These are phyloP conservation scores for Juglanconis juglandina DNA, from an alignment of 2,329 filamentous ascomycete genomes.

Conservation along the genomic window DNA sequence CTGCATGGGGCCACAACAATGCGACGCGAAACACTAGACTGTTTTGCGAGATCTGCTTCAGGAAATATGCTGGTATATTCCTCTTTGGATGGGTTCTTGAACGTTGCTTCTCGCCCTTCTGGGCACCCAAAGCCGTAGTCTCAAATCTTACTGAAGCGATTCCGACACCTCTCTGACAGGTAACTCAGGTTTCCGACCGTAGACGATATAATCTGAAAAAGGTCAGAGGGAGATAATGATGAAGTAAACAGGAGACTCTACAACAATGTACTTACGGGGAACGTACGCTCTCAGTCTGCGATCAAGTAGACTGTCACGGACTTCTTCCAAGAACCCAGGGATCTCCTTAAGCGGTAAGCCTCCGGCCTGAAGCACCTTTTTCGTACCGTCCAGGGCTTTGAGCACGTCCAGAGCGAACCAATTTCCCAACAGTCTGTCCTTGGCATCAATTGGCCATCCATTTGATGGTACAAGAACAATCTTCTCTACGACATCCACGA, in stretches of 20 bases:
- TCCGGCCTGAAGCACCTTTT: slow-evolving; percentile 1
- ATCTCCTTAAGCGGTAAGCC: not conserved
- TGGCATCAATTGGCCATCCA: not conserved
- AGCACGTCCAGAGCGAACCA: not conserved
- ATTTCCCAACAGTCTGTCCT: not conserved
- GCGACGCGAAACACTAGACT: too few species aligned
- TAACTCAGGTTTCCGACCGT: not conserved
- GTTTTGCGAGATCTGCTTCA: too few species aligned
- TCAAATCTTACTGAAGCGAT: too few species aligned
- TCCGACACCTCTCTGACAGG: too few species aligned
- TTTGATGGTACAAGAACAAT: not conserved
- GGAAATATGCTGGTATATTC: too few species aligned
- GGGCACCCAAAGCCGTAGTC: too few species aligned
- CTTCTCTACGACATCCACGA: slow-evolving; percentile 26
- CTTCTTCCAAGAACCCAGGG: not conserved
- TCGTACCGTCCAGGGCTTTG: not conserved
- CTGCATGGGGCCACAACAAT: too few species aligned
- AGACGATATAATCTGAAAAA: not conserved
- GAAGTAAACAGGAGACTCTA: not conserved
- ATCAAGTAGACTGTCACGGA: not conserved
- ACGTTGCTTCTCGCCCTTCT: too few species aligned
- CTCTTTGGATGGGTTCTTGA: too few species aligned
- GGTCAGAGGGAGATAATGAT: not conserved
- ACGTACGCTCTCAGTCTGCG: not conserved
- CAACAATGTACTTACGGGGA: not conserved